A percentile compares a stretch with the other conserved stretches of the same genome.
Evolutionary conservation across 139 green algal species (phyloP).

Genomic region (Closterium sp.): DNA sequence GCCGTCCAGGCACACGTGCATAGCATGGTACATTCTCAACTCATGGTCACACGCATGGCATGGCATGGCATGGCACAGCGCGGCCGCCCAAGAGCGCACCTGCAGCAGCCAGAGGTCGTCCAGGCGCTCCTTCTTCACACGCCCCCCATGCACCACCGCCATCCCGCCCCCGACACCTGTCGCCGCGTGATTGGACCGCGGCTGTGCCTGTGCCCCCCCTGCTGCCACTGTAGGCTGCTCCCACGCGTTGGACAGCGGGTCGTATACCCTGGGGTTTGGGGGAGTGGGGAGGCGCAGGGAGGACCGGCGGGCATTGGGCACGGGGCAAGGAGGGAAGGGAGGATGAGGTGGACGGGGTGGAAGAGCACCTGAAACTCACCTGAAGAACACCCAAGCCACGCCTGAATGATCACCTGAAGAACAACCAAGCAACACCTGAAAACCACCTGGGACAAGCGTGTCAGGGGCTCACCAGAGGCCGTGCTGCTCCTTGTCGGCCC

Average conservation of each 20-base stretch:
- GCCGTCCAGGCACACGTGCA: no score
- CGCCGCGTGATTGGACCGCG: slow-evolving; percentile 6
- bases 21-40: no score
- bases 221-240: neutral
- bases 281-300: no score
- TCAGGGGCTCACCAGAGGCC: neutral
- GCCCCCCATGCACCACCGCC: slow-evolving; percentile 3
- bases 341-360: neutral
- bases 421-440: neutral
- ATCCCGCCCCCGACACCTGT: slow-evolving; percentile 1
- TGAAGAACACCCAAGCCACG: neutral
- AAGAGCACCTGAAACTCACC: neutral
- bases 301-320: no score
- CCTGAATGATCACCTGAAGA: no score
- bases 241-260: neutral
- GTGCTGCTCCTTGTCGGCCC: neutral
- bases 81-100: neutral
- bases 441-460: neutral
- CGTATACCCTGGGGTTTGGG: neutral
- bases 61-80: no score
- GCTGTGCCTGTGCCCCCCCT: neutral
- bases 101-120: slow-evolving; percentile 7
- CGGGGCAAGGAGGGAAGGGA: neutral
- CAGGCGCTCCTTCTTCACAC: neutral
- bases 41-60: no score